Base-by-base conservation (phyloP, 1,284 basidiomycete species). In the Cryptococcus sp. region DNA sequence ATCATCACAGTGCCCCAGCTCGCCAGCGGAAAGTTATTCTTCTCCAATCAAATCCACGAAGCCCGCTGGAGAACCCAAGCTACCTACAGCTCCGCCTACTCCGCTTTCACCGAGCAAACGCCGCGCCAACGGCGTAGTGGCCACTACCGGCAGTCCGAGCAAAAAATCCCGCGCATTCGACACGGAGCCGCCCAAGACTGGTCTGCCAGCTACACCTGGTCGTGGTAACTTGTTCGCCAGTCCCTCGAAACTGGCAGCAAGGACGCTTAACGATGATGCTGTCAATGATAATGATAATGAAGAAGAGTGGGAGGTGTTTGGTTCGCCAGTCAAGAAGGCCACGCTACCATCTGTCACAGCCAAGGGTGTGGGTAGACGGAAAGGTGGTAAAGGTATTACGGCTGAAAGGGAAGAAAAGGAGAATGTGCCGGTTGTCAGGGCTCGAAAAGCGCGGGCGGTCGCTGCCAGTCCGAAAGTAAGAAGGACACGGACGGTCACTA, bases 101-200 rank as follows among this genome's bases (percentile, higher is more conserved):
- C 73, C 72, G 5, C 49, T 65, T 3, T 72, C 73, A 4, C 72
- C 73, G 2, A 64, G 62, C 48, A 59, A 72, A 63, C 58, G 65
- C 46, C 43, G 60, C 23, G n/a, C 51, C 53, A 39, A 60, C 11
- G 27, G 51, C 45, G 30, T 35, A 8, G 30, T 13, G 5, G 30
- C 30, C 30, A 35, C 30, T 35, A 25, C 50, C 57, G 51, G 41
- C 20, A 66, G 60, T 42, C 66, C 66, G 1, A 60, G 43, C 47
- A 70, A 70, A 52, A 66, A 66, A 49, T 42, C 61, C 35, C 54
- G 58, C 35, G 52, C 54, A 25, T 47, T 51, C 15, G 54, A 56
- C 15, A 50, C 50, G 8, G 46, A 47, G n/a, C 60, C 58, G 11
- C 68, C 67, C 25, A 50, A 46, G 22, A 70, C 67, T n/a, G 67